Conservation (phyloP, 2,329 filamentous ascomycete species). For the Penicillium sp. region DNA sequence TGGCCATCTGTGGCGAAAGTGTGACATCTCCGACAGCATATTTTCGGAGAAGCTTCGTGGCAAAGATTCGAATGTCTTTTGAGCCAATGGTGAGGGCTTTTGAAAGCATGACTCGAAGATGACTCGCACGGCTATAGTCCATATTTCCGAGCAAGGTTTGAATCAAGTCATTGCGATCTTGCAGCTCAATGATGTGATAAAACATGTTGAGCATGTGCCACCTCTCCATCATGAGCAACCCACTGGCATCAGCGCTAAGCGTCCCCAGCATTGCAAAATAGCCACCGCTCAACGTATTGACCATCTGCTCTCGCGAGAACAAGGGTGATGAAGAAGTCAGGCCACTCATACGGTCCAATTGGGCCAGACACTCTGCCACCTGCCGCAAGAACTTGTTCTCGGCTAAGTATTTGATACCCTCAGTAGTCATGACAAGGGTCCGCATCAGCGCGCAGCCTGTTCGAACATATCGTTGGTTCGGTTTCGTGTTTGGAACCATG, state of each 20-base stretch:
- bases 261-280: conserved; percentile 94
- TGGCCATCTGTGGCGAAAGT: conserved; percentile 42
- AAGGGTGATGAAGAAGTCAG: conserved; percentile 75
- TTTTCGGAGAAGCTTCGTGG: conserved; percentile 83
- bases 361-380: conserved; percentile 91
- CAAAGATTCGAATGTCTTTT: conserved; percentile 86
- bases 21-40: conserved; percentile 69
- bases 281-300: conserved; percentile 84
- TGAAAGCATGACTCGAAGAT: conserved; percentile 87
- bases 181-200: conserved; percentile 94
- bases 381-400: conserved; percentile 94
- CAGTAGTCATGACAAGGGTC: conserved; percentile 79
- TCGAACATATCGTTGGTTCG: conserved; percentile 90
- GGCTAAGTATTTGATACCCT: conserved; percentile 81
- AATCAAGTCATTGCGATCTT: conserved; percentile 87
- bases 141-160: conserved; percentile 86
- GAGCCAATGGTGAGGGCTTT: conserved; percentile 91
- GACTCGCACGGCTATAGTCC: conserved; percentile 85
- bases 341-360: conserved; percentile 81
- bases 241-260: conserved; percentile 78
- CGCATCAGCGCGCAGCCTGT: conserved; percentile 88
- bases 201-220: conserved; percentile 99
- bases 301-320: conserved; percentile 82
- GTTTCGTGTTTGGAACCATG: conserved; percentile 84
- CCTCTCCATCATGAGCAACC: conserved; percentile 85